Conservation (phyloP, 306 rosid species). For the Ochetophila trinervis region DNA sequence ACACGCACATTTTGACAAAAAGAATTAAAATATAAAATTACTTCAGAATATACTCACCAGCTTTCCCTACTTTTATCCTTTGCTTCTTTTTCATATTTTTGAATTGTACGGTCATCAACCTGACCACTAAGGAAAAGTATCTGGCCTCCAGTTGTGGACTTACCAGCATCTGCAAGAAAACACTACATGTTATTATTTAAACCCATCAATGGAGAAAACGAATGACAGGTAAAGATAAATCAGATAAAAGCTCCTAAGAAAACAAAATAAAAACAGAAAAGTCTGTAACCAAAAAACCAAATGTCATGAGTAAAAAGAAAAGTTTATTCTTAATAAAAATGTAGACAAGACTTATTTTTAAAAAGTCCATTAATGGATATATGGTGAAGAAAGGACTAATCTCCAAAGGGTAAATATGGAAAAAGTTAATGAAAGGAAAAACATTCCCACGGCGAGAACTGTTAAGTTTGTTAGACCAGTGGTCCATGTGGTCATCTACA, state of each 20-base stretch:
- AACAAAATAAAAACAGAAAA: no score
- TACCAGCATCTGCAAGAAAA: slow-evolving; percentile 80
- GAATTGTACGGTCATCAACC: slow-evolving; percentile 97
- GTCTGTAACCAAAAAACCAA: no score
- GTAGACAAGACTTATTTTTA: no score
- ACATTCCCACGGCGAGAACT: no score
- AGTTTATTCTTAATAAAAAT: no score
- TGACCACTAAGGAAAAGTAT: slow-evolving; percentile 96
- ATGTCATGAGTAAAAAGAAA: no score
- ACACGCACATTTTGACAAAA: background rate
- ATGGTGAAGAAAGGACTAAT: background rate
- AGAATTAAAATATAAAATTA: slow-evolving; percentile 11
- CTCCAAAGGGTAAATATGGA: no score
- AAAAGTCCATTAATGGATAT: no score
- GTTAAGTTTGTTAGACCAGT: no score
- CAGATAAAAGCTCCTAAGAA: background rate
- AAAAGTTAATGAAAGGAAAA: no score
- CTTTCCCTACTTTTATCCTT: slow-evolving; percentile 99
- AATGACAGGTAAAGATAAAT: background rate
- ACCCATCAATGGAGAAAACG: background rate
- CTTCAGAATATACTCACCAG: slow-evolving; percentile 57
- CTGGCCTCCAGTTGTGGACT: slow-evolving; percentile 98
- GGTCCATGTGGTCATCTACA: no score
- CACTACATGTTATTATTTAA: background rate
- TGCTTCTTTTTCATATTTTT: slow-evolving; percentile 96